Evolutionary conservation across 2,329 filamentous ascomycete species (phyloP).

Genomic region (Epichloe scottii): DNA sequence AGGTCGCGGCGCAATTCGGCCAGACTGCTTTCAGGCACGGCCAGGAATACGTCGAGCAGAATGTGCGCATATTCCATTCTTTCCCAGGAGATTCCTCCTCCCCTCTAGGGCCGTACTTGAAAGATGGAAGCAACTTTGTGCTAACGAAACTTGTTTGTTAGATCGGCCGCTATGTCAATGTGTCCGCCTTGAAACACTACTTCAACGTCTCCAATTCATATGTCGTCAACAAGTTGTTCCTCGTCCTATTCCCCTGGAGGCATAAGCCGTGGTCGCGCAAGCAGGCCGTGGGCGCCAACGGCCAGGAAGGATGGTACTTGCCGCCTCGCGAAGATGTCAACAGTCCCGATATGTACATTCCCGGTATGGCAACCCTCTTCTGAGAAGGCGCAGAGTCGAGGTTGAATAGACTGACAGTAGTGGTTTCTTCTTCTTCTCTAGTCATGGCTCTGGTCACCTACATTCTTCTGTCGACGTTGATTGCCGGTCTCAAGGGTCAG

Average conservation of each 20-base stretch:
- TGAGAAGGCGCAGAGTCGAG: too few relatives aligned
- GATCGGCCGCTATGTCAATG: slow-evolving; percentile 69
- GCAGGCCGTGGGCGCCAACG: slow-evolving; percentile 58
- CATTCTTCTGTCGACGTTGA: slow-evolving; percentile 80
- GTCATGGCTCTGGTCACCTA: slow-evolving; percentile 98
- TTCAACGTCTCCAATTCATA: slow-evolving; percentile 99
- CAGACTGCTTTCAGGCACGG: slow-evolving; percentile 85
- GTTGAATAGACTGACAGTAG: slow-evolving; percentile 11
- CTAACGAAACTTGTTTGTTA: slow-evolving; percentile 14
- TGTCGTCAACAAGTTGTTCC: slow-evolving; percentile 81
- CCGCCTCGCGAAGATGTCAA: slow-evolving; percentile 93
- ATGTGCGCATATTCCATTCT: slow-evolving; percentile 44
- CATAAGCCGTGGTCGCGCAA: slow-evolving; percentile 96
- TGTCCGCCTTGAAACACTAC: slow-evolving; percentile 92
- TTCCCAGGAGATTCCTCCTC: background rate
- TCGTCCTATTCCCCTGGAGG: slow-evolving; percentile 94
- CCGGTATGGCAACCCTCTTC: slow-evolving; percentile 28
- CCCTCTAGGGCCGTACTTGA: too few relatives aligned
- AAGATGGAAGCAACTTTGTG: background rate
- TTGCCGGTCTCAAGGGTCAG: slow-evolving; percentile 78
- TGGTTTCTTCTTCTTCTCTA: slow-evolving; percentile 4
- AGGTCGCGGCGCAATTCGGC: slow-evolving; percentile 89
- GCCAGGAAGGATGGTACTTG: slow-evolving; percentile 67
- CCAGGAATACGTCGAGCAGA: slow-evolving; percentile 90
- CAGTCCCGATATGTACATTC: slow-evolving; percentile 98